Conservation (phyloP, 2,329 filamentous ascomycete species). For the Monilinia fructicola region DNA sequence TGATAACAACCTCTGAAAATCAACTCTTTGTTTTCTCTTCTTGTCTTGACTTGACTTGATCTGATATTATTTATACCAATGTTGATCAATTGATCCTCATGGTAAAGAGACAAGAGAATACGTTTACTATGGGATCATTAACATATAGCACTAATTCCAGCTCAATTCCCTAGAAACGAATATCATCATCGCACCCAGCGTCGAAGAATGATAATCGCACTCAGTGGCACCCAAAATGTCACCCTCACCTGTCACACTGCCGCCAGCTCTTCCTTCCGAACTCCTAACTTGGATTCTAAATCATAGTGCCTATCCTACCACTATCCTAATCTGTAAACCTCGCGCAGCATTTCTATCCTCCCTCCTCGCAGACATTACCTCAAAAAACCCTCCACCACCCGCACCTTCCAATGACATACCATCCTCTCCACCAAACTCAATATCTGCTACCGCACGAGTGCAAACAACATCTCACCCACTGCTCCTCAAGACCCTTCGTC, state of each 20-base stretch:
- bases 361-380: constrained; percentile 51
- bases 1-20: constrained; percentile 9
- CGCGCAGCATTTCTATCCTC: constrained; percentile 63
- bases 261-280: constrained; percentile 56
- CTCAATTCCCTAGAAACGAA: not conserved
- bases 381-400: constrained; percentile 21
- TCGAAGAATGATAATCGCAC: not conserved
- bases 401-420: constrained; percentile 19
- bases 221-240: constrained; percentile 29
- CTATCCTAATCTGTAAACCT: constrained; percentile 68
- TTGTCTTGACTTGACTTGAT: not conserved
- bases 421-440: constrained; percentile 1
- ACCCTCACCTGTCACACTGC: constrained; percentile 47
- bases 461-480: constrained; percentile 44
- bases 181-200: not conserved
- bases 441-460: not conserved
- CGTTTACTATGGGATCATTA: constrained; percentile 27
- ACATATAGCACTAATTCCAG: constrained; percentile 34
- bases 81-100: not conserved
- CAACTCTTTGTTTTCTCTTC: not conserved
- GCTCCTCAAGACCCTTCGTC: constrained; percentile 63
- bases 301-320: constrained; percentile 56
- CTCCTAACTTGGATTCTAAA: constrained; percentile 65
- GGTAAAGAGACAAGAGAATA: not conserved
- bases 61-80: not conserved